Percentiles rank a stretch among this genome's conserved stretches.
phyloP scores from a whole-genome alignment of 345 rosid species.

The Balakata baccata region DNA sequence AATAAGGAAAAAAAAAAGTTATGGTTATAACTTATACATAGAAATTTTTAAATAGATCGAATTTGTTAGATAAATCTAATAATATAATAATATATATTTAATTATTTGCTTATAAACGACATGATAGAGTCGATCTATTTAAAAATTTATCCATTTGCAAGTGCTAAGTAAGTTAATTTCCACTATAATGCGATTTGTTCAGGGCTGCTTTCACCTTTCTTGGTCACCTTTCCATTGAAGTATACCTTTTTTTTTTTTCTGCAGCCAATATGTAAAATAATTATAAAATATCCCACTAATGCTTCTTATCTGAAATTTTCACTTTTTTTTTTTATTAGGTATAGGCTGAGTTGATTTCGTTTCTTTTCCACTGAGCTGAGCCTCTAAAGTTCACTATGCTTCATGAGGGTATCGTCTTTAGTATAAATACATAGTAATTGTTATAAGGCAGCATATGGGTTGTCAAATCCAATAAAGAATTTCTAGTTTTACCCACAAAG shows the following conservation, averaged over 20 bases:
- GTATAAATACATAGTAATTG: too few species aligned
- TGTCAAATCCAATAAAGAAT: neutral
- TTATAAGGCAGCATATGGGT: neutral
- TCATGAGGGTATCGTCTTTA: neutral
- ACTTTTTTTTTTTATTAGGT: too few species aligned
- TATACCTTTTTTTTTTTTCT: slow-evolving; percentile 8
- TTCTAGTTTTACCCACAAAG: too few species aligned
- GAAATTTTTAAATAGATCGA: too few species aligned
- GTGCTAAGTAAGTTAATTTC: slow-evolving; percentile 15
- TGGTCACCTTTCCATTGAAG: slow-evolving; percentile 29
- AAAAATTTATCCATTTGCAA: too few species aligned
- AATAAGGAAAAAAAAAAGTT: too few species aligned
- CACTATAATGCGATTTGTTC: neutral
- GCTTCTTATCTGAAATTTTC: neutral
- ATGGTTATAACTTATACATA: too few species aligned
- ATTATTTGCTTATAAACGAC: too few species aligned
- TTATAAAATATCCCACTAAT: neutral
- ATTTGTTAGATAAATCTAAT: too few species aligned
- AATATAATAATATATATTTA: too few species aligned
- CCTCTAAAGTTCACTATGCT: neutral
- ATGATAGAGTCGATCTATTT: too few species aligned
- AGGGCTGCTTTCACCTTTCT: slow-evolving; percentile 5
- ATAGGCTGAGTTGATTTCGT: neutral
- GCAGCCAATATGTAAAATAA: neutral
- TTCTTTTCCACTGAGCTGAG: neutral